Evolutionary conservation across 805 yeast genomes (phyloP), one percentile per base, ranked within the genome.

Genomic region (Nakazawaea holstii): DNA sequence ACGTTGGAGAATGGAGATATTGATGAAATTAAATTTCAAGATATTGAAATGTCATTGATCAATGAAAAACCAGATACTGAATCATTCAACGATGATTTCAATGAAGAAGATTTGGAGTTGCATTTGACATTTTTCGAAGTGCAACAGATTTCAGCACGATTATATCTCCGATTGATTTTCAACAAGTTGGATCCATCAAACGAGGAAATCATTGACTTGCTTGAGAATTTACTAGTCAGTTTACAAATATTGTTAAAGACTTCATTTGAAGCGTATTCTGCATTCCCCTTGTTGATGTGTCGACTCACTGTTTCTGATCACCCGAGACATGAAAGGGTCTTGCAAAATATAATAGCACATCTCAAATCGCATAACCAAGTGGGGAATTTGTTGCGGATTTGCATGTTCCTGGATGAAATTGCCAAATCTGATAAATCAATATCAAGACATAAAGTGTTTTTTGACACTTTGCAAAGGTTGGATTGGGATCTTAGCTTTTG

Each of bases 81-180:
- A 8, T 7, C 36, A 3, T 44, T 40, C n/a, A 20, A 15, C 11
- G 45, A 39, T n/a, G 45, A 37, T 6, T 30, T 46, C 31, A 42
- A 45, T 39, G 37, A 56, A 10, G 41, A 52, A 7, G 66, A 64
- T 7, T 43, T 55, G 9, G 63, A 60, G 32, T 52, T 53, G 8
- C 76, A 72, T 50, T 51, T 67, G 14, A 61, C 65, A 4, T 51
- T 66, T 32, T 73, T 71, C 50, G 72, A 68, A 50, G 44, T 72
- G 6, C 61, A 63, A 28, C 68, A 64, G 45, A 43, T 55, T 6
- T 35, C 57, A 10, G 29, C 60, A 13, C 56, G 55, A 28, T 50
- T 65, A 17, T 63, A 53, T 32, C 47, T 62, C 15, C 52, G 64
- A 20, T 52, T 61, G 6, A 50, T 53, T 6, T 52, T 64, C 26